Percentiles rank a stretch among this genome's conserved stretches.
Conservation (phyloP, 169 alveolate species). For the Eimeria sp. region DNA sequence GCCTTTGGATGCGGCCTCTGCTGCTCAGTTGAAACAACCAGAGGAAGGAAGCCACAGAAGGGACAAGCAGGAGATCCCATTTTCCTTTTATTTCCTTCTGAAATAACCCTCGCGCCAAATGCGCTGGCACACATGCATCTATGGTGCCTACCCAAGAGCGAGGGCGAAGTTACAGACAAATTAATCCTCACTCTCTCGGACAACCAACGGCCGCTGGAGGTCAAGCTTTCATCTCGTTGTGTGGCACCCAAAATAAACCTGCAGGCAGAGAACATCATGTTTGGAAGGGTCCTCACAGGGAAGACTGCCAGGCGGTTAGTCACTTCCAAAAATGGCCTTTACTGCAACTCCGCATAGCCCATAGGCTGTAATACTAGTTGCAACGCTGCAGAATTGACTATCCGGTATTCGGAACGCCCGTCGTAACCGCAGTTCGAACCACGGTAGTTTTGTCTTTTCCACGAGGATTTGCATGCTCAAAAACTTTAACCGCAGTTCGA, state of each 20-base stretch:
- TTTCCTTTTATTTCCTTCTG: conserved; percentile 93
- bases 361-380: not conserved
- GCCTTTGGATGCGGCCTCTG: not conserved
- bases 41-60: conserved; percentile 29
- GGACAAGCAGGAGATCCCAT: conserved; percentile 15
- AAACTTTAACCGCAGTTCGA: too few relatives aligned
- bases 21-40: conserved; percentile 47
- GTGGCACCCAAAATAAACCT: conserved; percentile 94
- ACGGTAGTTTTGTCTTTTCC: too few relatives aligned
- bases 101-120: conserved; percentile 90
- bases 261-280: conserved; percentile 92
- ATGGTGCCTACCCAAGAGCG: conserved; percentile 95
- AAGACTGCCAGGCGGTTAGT: conserved; percentile 83
- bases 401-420: not conserved
- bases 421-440: not conserved
- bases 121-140: conserved; percentile 93
- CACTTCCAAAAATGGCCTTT: not conserved
- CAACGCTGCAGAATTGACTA: not conserved
- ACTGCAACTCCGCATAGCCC: not conserved
- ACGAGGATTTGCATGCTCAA: not conserved
- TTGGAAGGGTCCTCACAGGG: conserved; percentile 93
- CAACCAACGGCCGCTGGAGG: conserved; percentile 95
- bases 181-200: conserved; percentile 93
- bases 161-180: conserved; percentile 92
- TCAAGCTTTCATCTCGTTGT: conserved; percentile 93